A percentile compares a stretch with the other conserved stretches of the same genome.
phyloP scores from a whole-genome alignment of 2,329 filamentous ascomycete genomes.

The Hortaea sp. region DNA sequence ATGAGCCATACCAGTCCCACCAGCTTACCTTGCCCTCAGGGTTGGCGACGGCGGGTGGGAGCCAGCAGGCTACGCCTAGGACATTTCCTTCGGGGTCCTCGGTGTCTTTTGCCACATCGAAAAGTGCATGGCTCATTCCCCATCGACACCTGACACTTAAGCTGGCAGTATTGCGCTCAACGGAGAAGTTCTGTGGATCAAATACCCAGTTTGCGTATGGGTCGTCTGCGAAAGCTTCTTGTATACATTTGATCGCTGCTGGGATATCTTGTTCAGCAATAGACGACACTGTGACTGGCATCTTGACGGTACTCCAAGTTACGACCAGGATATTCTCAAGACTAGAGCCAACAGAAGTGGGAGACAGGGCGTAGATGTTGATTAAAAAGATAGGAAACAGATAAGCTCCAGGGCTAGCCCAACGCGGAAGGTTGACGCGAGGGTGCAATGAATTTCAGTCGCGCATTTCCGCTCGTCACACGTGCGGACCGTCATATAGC shows the following conservation, averaged over 20 bases:
- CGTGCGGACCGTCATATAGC: too few relatives aligned
- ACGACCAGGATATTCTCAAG: too few relatives aligned
- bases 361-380: too few relatives aligned
- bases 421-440: too few relatives aligned
- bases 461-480: neutral
- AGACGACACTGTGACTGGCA: slow-evolving; percentile 42
- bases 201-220: slow-evolving; percentile 56
- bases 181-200: slow-evolving; percentile 38
- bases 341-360: too few relatives aligned
- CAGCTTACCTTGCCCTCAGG: slow-evolving; percentile 43
- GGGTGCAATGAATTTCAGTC: neutral
- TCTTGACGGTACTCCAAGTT: neutral
- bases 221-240: slow-evolving; percentile 55
- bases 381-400: too few relatives aligned
- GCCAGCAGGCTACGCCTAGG: slow-evolving; percentile 64
- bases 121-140: slow-evolving; percentile 60
- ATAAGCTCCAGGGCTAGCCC: too few relatives aligned
- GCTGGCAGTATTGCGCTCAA: slow-evolving; percentile 51
- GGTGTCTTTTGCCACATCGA: slow-evolving; percentile 57
- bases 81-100: slow-evolving; percentile 37
- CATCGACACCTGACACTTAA: slow-evolving; percentile 57
- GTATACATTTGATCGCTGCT: slow-evolving; percentile 54
- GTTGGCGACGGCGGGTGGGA: slow-evolving; percentile 39
- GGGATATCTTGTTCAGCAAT: slow-evolving; percentile 52
- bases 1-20: slow-evolving; percentile 47